Conservation (phyloP, 768 basidiomycete genomes). For the Calocybe cyanea region DNA sequence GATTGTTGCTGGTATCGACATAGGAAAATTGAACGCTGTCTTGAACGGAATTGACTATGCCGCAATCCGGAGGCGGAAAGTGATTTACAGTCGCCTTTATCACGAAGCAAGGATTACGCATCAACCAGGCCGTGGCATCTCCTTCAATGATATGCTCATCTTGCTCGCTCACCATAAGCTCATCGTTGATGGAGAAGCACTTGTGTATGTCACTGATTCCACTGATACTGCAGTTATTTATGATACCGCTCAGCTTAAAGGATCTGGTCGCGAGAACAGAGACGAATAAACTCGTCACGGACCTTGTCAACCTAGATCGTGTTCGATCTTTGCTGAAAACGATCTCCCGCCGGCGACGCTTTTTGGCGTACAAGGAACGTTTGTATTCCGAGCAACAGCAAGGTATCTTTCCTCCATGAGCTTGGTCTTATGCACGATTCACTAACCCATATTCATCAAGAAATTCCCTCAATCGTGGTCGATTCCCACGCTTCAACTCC, state of each 20-base stretch:
- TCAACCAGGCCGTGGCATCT: slow-evolving; percentile 74
- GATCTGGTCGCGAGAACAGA: slow-evolving; percentile 76
- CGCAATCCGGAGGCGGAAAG: slow-evolving; percentile 61
- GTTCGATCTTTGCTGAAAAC: slow-evolving; percentile 78
- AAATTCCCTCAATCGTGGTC: slow-evolving; percentile 71
- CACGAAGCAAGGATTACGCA: slow-evolving; percentile 82
- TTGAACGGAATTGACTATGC: slow-evolving; percentile 64
- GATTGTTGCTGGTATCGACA: slow-evolving; percentile 53
- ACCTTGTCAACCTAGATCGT: slow-evolving; percentile 81
- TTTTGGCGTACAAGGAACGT: slow-evolving; percentile 49
- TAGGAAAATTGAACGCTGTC: slow-evolving; percentile 53
- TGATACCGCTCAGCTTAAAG: slow-evolving; percentile 53
- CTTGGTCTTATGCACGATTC: background rate
- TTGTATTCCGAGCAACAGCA: slow-evolving; percentile 32
- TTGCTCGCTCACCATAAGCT: slow-evolving; percentile 89
- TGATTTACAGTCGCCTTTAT: slow-evolving; percentile 71
- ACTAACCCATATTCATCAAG: slow-evolving; percentile 26
- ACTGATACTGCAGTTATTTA: background rate
- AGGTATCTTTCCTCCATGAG: slow-evolving; percentile 27
- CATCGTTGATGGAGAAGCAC: slow-evolving; percentile 83
- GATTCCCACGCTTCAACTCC: slow-evolving; percentile 54
- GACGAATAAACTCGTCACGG: slow-evolving; percentile 75
- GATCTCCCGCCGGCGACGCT: slow-evolving; percentile 68
- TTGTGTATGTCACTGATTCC: slow-evolving; percentile 57
- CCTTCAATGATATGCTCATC: slow-evolving; percentile 86